These are phyloP conservation scores for Ascosphaera acerosa DNA, from an alignment of 2,329 filamentous ascomycete species.

Conservation along the genomic window DNA sequence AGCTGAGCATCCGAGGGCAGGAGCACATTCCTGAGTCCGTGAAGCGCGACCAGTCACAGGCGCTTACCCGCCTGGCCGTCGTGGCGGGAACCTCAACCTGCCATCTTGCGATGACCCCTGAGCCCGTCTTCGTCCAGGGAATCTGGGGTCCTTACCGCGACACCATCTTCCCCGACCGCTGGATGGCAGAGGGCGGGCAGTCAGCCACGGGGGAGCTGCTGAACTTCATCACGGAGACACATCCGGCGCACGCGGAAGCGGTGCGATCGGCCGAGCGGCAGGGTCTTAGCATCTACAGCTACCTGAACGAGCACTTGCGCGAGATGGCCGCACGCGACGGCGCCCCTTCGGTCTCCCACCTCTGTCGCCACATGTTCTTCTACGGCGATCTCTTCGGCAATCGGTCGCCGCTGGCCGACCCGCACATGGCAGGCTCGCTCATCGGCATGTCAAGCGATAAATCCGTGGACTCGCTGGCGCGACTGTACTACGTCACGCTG, in stretches of 20 bases:
- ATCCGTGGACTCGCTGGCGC: slow-evolving; percentile 59
- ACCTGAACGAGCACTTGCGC: slow-evolving; percentile 66
- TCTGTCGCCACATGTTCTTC: slow-evolving; percentile 91
- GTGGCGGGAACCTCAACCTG: slow-evolving; percentile 95
- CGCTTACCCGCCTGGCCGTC: slow-evolving; percentile 74
- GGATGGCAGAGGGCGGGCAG: slow-evolving; percentile 95
- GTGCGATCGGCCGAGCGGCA: slow-evolving; percentile 53
- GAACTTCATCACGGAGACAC: slow-evolving; percentile 83
- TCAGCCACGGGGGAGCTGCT: slow-evolving; percentile 87
- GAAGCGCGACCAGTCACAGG: slow-evolving; percentile 71
- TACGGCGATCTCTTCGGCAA: slow-evolving; percentile 97
- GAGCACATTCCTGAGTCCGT: slow-evolving; percentile 40
- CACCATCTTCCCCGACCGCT: slow-evolving; percentile 71
- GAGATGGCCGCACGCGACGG: slow-evolving; percentile 42
- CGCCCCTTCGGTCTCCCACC: slow-evolving; percentile 57
- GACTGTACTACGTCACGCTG: slow-evolving; percentile 89
- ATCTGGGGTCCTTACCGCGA: slow-evolving; percentile 97
- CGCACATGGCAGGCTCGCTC: slow-evolving; percentile 75
- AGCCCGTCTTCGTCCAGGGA: slow-evolving; percentile 79
- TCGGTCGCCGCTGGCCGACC: slow-evolving; percentile 74
- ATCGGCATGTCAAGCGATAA: slow-evolving; percentile 74
- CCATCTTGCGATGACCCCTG: slow-evolving; percentile 82
- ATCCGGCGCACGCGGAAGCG: slow-evolving; percentile 68
- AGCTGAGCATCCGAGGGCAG: slow-evolving; percentile 48
- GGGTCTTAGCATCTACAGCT: slow-evolving; percentile 82